Evolutionary conservation across 164 flowering plant species (phyloP).

Genomic region (Vitis rupestris): DNA sequence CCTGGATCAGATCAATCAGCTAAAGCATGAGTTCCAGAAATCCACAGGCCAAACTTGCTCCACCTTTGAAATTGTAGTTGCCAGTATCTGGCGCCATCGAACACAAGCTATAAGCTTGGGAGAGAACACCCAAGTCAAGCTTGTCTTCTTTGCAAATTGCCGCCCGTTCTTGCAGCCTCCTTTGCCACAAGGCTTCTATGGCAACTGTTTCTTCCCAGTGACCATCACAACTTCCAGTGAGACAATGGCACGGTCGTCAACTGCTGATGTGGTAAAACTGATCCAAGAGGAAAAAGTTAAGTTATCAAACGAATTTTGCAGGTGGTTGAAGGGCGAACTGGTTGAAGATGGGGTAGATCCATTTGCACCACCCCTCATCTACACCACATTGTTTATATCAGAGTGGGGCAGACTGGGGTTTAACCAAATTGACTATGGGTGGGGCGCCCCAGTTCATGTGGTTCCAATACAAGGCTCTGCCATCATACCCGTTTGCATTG

Average conservation of each 20-base stretch:
- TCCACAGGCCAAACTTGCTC: conserved; percentile 48
- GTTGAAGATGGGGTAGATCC: conserved; percentile 33
- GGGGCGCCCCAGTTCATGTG: conserved; percentile 56
- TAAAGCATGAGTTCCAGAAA: conserved; percentile 38
- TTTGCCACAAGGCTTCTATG: conserved; percentile 60
- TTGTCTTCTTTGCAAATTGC: conserved; percentile 64
- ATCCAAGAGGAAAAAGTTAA: conserved; percentile 50
- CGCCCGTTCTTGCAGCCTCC: conserved; percentile 49
- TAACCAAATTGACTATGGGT: conserved; percentile 64
- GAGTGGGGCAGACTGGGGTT: conserved; percentile 72
- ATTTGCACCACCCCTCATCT: conserved; percentile 42
- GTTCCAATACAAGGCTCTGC: conserved; percentile 58
- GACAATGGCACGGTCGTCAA: conserved; percentile 24
- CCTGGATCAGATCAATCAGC: conserved; percentile 29
- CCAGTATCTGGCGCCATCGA: conserved; percentile 46
- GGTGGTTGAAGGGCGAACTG: conserved; percentile 33
- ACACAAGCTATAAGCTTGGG: conserved; percentile 33
- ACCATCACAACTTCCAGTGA: conserved; percentile 27
- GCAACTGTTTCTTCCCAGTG: conserved; percentile 74
- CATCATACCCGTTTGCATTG: conserved; percentile 49
- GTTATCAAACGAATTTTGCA: conserved; percentile 36
- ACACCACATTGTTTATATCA: conserved; percentile 53
- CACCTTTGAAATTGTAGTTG: conserved; percentile 57
- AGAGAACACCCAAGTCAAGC: conserved; percentile 25
- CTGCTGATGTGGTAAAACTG: conserved; percentile 38